These are phyloP conservation scores for Talaromyces sp. DNA, from an alignment of 2,329 filamentous ascomycete species.

Conservation along the genomic window DNA sequence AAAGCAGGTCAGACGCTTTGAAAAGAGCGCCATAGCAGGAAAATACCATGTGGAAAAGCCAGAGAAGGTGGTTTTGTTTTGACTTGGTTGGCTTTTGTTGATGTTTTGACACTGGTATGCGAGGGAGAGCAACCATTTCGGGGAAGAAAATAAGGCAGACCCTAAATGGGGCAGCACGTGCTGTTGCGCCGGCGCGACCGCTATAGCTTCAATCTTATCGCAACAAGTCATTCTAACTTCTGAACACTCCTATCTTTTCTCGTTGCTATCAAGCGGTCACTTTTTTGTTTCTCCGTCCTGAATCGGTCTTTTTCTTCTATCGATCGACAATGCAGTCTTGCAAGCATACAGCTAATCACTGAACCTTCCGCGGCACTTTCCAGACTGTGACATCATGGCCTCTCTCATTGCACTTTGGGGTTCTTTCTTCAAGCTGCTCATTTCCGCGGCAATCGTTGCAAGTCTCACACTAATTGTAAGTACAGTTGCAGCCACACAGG, in stretches of 20 bases:
- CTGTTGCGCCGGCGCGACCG: slow-evolving; percentile 14
- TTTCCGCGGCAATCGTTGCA: slow-evolving; percentile 8
- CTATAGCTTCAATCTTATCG: slow-evolving; percentile 15
- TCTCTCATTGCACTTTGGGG: slow-evolving; percentile 6
- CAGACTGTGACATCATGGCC: slow-evolving; percentile 22
- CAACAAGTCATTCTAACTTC: slow-evolving; percentile 4
- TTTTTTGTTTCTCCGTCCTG: not conserved
- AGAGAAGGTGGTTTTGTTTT: slow-evolving; percentile 4
- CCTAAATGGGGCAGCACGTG: slow-evolving; percentile 25
- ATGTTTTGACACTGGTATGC: slow-evolving; percentile 9
- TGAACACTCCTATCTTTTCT: not conserved
- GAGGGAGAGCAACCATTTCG: slow-evolving; percentile 12
- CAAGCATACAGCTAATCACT: not conserved
- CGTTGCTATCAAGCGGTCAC: not conserved
- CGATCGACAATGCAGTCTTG: not conserved
- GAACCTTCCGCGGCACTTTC: not conserved
- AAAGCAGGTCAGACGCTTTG: slow-evolving; percentile 68
- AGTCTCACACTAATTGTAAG: slow-evolving; percentile 17
- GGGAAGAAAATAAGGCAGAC: slow-evolving; percentile 18
- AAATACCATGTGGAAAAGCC: slow-evolving; percentile 16
- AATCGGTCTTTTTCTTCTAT: not conserved
- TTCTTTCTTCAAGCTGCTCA: slow-evolving; percentile 10
- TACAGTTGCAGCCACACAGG: too few relatives aligned
- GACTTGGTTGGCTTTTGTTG: slow-evolving; percentile 10
- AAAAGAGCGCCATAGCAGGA: slow-evolving; percentile 48